Evolutionary conservation across 768 basidiomycete species (phyloP), one percentile per base, ranked within the genome.

Genomic region (Mycena floridula): DNA sequence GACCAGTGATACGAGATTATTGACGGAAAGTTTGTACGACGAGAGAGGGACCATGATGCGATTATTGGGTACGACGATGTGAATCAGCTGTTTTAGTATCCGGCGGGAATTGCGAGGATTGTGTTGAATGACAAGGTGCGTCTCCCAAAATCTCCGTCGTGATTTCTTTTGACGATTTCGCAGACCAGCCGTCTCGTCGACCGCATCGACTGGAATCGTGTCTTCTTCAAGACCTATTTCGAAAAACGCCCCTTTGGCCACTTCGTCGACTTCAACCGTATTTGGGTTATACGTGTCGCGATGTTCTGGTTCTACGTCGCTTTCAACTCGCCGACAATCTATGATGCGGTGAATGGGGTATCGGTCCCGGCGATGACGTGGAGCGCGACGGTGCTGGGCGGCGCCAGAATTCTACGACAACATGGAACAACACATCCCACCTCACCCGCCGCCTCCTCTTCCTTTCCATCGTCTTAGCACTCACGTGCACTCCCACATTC

Each of bases 41-140:
- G 88, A 58, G 96, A 99, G 72, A 74, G 73, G 59, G 96, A 99
- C 57, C 96, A 98, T 59, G 82, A 90, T 39, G 75, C 82, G 49
- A 93, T 97, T 56, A 95, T 99, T 57, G 96, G 96, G 4, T 99
- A 99, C 57, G 96, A 99, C 63, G 96, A 99, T 65, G 86, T 98
- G 50, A 99, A 99, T 61, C 95, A 99, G 62, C 68, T 99, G 39
- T 99, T 99, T 66, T 99, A 95, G 96, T 99, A 98, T 62, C 96
- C 95, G 3, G 96, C 98, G 52, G 96, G 96, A 24, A 93, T 99
- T 56, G 89, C 93, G 8, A 73, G 90, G 24, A 98, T 99, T 56
- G 79, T 82, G 3, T 74, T 97, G 32, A 76, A 68, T 15, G 91
- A 97, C 73, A 95, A 91, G 78, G 91, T 90, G 52, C 13, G 61